phyloP scores from a whole-genome alignment of 805 yeast species.

The Ogataea glucozyma region DNA sequence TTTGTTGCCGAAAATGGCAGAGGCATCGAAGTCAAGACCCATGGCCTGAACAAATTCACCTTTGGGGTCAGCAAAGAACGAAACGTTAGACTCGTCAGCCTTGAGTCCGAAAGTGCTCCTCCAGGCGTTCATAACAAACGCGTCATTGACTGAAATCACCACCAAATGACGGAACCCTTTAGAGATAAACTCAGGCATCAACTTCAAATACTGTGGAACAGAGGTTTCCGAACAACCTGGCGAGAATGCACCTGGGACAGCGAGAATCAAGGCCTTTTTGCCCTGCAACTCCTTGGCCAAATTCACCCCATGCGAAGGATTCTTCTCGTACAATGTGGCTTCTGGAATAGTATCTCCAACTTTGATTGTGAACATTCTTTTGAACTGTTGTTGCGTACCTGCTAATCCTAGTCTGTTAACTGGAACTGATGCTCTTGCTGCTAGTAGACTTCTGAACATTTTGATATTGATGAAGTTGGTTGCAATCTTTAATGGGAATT shows the following conservation, averaged over 20 bases:
- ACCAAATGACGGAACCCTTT: slow-evolving; percentile 67
- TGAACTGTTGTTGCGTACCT: background rate
- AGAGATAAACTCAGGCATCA: slow-evolving; percentile 50
- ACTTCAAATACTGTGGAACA: slow-evolving; percentile 69
- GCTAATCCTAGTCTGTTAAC: slow-evolving; percentile 1
- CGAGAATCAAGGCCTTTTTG: slow-evolving; percentile 49
- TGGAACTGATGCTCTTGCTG: slow-evolving; percentile 1
- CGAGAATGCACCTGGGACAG: slow-evolving; percentile 78
- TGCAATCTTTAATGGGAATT: background rate
- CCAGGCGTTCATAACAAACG: slow-evolving; percentile 87
- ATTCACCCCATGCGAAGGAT: slow-evolving; percentile 26
- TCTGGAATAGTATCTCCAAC: slow-evolving; percentile 26
- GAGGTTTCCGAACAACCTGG: slow-evolving; percentile 75
- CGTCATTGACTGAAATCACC: slow-evolving; percentile 81
- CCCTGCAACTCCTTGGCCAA: slow-evolving; percentile 24
- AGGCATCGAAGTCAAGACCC: slow-evolving; percentile 73
- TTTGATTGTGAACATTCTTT: slow-evolving; percentile 20
- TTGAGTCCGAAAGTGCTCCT: slow-evolving; percentile 43
- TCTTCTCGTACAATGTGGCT: slow-evolving; percentile 25
- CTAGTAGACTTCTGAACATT: slow-evolving; percentile 4
- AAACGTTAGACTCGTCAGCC: slow-evolving; percentile 21
- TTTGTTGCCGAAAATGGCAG: slow-evolving; percentile 70
- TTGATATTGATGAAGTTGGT: background rate
- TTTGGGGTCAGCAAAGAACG: slow-evolving; percentile 74
- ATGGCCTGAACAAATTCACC: slow-evolving; percentile 69